Conservation (phyloP, 2,329 filamentous ascomycete species). For the Coniochaeta prunicola region DNA sequence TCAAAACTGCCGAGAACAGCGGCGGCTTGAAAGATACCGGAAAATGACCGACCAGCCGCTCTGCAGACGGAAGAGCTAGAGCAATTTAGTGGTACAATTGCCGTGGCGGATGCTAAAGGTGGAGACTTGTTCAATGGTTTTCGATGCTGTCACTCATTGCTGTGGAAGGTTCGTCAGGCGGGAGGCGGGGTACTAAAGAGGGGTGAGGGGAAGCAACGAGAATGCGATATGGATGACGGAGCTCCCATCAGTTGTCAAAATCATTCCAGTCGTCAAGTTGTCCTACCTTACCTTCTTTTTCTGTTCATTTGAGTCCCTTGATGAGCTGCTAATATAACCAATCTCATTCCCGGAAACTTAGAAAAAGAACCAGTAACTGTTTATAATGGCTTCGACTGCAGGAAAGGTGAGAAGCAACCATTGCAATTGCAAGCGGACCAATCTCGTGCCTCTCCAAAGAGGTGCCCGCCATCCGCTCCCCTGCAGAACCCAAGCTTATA, state of each 20-base stretch:
- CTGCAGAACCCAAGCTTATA: neutral
- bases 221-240: neutral
- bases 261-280: neutral
- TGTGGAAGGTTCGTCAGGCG: neutral
- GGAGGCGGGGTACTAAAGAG: neutral
- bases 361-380: neutral
- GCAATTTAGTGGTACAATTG: neutral
- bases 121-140: neutral
- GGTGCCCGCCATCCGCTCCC: neutral
- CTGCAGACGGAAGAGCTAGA: neutral
- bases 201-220: neutral
- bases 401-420: slow-evolving; percentile 39
- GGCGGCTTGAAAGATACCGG: neutral
- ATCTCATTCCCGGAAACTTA: neutral
- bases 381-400: slow-evolving; percentile 40
- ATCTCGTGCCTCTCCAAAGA: neutral
- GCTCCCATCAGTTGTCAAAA: neutral
- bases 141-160: neutral
- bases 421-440: neutral
- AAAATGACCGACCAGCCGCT: slow-evolving; percentile 1
- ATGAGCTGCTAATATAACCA: neutral
- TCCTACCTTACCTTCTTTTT: neutral
- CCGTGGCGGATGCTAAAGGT: neutral
- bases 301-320: neutral
- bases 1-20: neutral